Percentiles rank a stretch among this genome's conserved stretches.
Evolutionary conservation across 2,329 filamentous ascomycete species (phyloP).

Genomic region (Phaeomoniella chlamydospora): DNA sequence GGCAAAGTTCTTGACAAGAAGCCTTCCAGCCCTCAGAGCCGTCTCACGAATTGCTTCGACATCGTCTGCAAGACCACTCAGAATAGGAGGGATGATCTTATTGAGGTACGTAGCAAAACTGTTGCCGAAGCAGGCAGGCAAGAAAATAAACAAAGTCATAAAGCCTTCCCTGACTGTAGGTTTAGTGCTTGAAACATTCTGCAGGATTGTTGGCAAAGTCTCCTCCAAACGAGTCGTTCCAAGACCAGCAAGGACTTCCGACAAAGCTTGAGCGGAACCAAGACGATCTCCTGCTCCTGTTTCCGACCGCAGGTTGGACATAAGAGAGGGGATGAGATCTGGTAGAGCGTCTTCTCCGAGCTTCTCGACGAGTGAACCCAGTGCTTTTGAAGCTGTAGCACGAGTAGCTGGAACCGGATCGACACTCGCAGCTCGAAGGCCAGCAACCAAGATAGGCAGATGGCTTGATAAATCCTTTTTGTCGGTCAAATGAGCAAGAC

Average conservation of each 20-base stretch:
- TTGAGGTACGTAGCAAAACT: slow-evolving; percentile 93
- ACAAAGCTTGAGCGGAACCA: slow-evolving; percentile 89
- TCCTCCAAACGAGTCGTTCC: slow-evolving; percentile 89
- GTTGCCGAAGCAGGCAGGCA: slow-evolving; percentile 97
- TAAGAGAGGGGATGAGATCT: slow-evolving; percentile 91
- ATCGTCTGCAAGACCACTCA: slow-evolving; percentile 88
- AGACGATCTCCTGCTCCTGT: slow-evolving; percentile 91
- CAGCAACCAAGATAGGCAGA: slow-evolving; percentile 80
- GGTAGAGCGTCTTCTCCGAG: slow-evolving; percentile 91
- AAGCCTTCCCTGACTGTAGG: slow-evolving; percentile 88
- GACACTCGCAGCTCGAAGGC: slow-evolving; percentile 75
- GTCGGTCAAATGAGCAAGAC: slow-evolving; percentile 90
- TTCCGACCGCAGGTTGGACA: slow-evolving; percentile 95
- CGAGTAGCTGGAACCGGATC: slow-evolving; percentile 94
- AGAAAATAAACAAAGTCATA: slow-evolving; percentile 98
- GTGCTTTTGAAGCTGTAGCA: slow-evolving; percentile 86
- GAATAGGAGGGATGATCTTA: slow-evolving; percentile 88
- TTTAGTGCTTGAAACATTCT: slow-evolving; percentile 88
- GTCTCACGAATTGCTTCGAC: slow-evolving; percentile 94
- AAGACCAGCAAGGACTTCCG: slow-evolving; percentile 87
- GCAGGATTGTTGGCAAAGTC: slow-evolving; percentile 85
- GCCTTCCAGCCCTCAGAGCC: slow-evolving; percentile 79
- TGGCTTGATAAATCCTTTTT: slow-evolving; percentile 86
- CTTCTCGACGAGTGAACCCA: slow-evolving; percentile 96
- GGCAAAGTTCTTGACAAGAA: slow-evolving; percentile 97